Conservation (phyloP, 768 basidiomycete species). For the Tremella yokohamensis region DNA sequence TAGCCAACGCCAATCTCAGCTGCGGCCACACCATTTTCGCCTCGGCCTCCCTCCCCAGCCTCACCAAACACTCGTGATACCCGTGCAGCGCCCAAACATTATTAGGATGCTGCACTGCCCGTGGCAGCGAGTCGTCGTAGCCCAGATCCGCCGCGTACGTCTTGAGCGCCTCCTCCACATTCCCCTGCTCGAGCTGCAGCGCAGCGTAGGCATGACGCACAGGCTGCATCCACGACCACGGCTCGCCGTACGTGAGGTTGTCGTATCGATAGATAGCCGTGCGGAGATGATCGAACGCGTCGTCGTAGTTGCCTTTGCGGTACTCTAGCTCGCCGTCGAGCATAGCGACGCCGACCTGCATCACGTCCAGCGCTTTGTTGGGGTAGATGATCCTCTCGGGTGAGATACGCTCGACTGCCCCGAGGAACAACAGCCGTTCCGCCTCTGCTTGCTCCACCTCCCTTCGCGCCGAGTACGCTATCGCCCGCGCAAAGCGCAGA, state of each 20-base stretch:
- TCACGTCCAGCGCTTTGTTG: conserved; percentile 20
- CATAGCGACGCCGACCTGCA: conserved; percentile 35
- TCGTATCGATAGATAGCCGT: conserved; percentile 35
- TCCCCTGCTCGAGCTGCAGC: conserved; percentile 35
- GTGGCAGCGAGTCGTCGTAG: conserved; percentile 22
- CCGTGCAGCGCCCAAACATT: conserved; percentile 46
- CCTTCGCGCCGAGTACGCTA: conserved; percentile 31
- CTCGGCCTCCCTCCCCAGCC: conserved; percentile 24
- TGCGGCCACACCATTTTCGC: conserved; percentile 24
- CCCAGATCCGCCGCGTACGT: conserved; percentile 40
- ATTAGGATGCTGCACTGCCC: conserved; percentile 39
- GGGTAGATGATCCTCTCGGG: conserved; percentile 28
- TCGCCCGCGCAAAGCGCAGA: conserved; percentile 28
- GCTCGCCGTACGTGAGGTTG: conserved; percentile 35
- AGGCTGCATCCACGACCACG: conserved; percentile 44
- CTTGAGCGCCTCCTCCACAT: conserved; percentile 26
- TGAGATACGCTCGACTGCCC: conserved; percentile 22
- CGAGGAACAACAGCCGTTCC: conserved; percentile 13
- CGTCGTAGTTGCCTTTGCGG: conserved; percentile 29
- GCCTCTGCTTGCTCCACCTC: conserved; percentile 20
- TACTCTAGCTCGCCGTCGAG: conserved; percentile 44
- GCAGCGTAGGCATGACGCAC: conserved; percentile 43
- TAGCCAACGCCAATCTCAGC: conserved; percentile 26
- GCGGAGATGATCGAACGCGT: conserved; percentile 34
- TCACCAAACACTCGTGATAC: conserved; percentile 38